Percentiles rank a stretch among this genome's conserved stretches.
Conservation (phyloP, 192 early-diverging fungal species). For the Backusella sp. region DNA sequence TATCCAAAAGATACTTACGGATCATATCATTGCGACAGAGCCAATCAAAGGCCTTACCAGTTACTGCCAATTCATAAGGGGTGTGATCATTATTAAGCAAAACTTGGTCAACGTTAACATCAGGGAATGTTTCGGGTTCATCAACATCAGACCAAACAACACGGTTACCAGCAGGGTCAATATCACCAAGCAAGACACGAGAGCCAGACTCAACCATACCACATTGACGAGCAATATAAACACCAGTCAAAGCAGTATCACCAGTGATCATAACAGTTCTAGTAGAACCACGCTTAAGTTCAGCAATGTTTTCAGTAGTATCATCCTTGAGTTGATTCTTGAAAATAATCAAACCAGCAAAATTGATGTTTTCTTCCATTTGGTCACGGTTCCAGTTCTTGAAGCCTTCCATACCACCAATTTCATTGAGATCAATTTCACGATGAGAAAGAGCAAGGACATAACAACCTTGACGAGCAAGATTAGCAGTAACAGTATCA, state of each 20-base stretch:
- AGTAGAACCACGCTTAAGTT: constrained; percentile 66
- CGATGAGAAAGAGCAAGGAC: constrained; percentile 67
- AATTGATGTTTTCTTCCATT: constrained; percentile 56
- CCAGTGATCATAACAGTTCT: constrained; percentile 85
- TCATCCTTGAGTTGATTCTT: constrained; percentile 77
- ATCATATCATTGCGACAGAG: constrained; percentile 47
- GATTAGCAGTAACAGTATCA: constrained; percentile 45
- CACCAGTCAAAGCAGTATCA: constrained; percentile 73
- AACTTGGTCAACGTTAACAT: constrained; percentile 35
- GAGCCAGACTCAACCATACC: constrained; percentile 41
- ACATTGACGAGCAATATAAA: constrained; percentile 65
- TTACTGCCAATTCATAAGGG: constrained; percentile 68
- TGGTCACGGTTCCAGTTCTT: constrained; percentile 48
- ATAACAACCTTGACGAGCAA: constrained; percentile 74
- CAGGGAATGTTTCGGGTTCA: constrained; percentile 30
- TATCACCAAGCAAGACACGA: constrained; percentile 52
- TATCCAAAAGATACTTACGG: constrained; percentile 58
- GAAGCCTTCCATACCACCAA: constrained; percentile 29
- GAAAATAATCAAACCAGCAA: constrained; percentile 69
- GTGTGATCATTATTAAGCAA: constrained; percentile 29
- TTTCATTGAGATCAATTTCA: constrained; percentile 39
- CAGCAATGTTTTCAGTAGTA: constrained; percentile 61
- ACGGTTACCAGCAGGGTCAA: constrained; percentile 35
- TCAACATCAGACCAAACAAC: constrained; percentile 64
- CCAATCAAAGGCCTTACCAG: constrained; percentile 64